These are phyloP conservation scores for Botryotinia calthae DNA, from an alignment of 2,329 filamentous ascomycete genomes.

Conservation along the genomic window DNA sequence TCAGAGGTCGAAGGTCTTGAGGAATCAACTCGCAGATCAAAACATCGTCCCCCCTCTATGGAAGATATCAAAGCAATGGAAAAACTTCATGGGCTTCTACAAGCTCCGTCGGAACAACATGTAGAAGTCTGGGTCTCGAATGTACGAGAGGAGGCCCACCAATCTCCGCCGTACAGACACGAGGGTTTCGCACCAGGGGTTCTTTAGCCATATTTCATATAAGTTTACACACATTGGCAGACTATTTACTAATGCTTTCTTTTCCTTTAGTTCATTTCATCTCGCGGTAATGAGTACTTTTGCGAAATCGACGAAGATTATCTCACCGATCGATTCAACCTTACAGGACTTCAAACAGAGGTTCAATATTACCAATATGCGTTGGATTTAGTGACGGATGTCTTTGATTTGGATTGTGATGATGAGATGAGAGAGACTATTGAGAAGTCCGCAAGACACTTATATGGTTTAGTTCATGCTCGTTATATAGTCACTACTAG, in stretches of 20 bases:
- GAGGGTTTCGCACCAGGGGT: neutral
- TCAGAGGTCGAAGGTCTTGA: neutral
- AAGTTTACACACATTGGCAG: neutral
- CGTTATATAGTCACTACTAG: constrained; percentile 95
- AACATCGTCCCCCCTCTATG: no score
- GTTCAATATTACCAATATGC: constrained; percentile 99
- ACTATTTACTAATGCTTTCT: constrained; percentile 18
- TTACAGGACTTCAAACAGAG: constrained; percentile 94
- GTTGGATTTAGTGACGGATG: constrained; percentile 92
- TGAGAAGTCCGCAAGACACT: constrained; percentile 91
- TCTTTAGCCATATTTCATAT: constrained; percentile 17
- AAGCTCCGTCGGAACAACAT: neutral
- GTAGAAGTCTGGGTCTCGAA: neutral
- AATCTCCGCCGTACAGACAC: neutral
- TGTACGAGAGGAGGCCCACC: neutral
- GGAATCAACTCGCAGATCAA: neutral
- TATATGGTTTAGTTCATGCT: constrained; percentile 94
- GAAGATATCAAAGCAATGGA: neutral
- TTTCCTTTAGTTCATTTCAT: constrained; percentile 81
- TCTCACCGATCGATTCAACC: constrained; percentile 94
- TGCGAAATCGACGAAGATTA: constrained; percentile 99
- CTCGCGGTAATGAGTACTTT: constrained; percentile 97
- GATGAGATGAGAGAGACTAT: constrained; percentile 98
- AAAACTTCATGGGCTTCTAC: neutral
- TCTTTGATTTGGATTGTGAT: constrained; percentile 97